Evolutionary conservation across 306 rosid species (phyloP), one percentile per base, ranked within the genome.

Genomic region (Glycine tomentella): DNA sequence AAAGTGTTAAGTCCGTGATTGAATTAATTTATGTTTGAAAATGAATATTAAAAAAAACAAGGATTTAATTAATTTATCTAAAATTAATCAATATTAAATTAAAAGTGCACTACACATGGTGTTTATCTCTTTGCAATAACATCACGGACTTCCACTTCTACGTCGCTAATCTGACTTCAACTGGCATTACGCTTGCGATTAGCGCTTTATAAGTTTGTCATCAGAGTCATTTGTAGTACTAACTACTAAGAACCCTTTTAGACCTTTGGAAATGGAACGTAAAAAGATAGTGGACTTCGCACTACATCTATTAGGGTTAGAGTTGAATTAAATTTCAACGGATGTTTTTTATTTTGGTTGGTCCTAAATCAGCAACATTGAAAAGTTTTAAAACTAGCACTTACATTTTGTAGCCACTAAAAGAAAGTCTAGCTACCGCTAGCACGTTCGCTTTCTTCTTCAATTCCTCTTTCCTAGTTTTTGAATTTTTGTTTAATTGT

Each of bases 1-100:
- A 64, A 64, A 64, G 25, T 36, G 25, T 63, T 13, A 34, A 65
- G 70, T 65, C 70, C 70, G 49, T 65, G 70, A 65, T 6, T 38
- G 45, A 62, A 33, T 62, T 11, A 4, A 33, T 11, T 62, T 62
- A 31, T 31, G 40, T 9, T 5, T 11, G 6, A 62, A 12, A 31
- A 34, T 31, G 1, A 63, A 33, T 12, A 4, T 5, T 63, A 33
- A 16, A 6, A 55, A 15, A n/a, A 16, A 2, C 5, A 5, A 14
- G 20, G 64, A 9, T 58, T 17, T 58, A 58, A 58, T 17, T 8
- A 49, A 49, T 49, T 7, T 56, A 20, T 17, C 6, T 58, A 20
- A 17, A 20, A n/a, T 9, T 8, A 6, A 62, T 6, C 16, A 61
- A 7, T 4, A 34, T 3, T 36, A 36, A 36, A 31, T 57, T 57